Percentiles rank a stretch among this genome's conserved stretches.
phyloP scores from a whole-genome alignment of 2,329 filamentous ascomycete genomes.

The Colletotrichum musicola region DNA sequence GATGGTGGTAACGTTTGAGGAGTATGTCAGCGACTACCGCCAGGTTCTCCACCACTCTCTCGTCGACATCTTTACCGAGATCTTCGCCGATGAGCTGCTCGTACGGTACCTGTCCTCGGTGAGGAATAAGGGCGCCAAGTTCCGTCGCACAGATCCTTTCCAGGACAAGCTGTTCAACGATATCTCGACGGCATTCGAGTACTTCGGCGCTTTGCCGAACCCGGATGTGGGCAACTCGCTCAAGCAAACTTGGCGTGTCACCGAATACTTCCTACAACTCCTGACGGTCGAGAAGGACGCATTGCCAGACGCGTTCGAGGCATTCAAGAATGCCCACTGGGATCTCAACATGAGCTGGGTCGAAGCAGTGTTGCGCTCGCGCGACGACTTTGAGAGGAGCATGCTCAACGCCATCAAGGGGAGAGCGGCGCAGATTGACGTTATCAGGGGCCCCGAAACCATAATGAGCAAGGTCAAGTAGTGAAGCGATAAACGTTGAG shows the following conservation, averaged over 20 bases:
- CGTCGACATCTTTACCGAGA: conserved; percentile 91
- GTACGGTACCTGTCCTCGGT: conserved; percentile 86
- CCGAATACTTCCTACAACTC: conserved; percentile 84
- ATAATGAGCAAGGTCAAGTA: conserved; percentile 95
- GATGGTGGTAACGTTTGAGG: conserved; percentile 94
- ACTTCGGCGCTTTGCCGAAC: conserved; percentile 81
- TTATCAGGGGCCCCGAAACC: conserved; percentile 86
- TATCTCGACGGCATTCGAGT: conserved; percentile 88
- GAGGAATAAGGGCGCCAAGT: conserved; percentile 90
- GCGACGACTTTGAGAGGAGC: conserved; percentile 93
- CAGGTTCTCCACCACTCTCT: conserved; percentile 87
- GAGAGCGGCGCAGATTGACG: conserved; percentile 85
- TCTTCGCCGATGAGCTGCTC: conserved; percentile 91
- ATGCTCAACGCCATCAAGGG: conserved; percentile 92
- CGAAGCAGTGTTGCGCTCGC: conserved; percentile 85
- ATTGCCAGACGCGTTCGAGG: conserved; percentile 82
- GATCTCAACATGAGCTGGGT: conserved; percentile 97
- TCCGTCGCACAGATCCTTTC: conserved; percentile 88
- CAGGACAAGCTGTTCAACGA: conserved; percentile 95
- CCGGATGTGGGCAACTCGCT: conserved; percentile 78
- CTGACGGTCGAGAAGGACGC: conserved; percentile 81
- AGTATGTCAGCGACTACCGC: conserved; percentile 91
- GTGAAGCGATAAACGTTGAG: conserved; percentile 1
- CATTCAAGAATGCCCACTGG: conserved; percentile 90
- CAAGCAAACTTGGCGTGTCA: conserved; percentile 92